Conservation (phyloP, 768 basidiomycete species). For the Suillus cothurnatus region DNA sequence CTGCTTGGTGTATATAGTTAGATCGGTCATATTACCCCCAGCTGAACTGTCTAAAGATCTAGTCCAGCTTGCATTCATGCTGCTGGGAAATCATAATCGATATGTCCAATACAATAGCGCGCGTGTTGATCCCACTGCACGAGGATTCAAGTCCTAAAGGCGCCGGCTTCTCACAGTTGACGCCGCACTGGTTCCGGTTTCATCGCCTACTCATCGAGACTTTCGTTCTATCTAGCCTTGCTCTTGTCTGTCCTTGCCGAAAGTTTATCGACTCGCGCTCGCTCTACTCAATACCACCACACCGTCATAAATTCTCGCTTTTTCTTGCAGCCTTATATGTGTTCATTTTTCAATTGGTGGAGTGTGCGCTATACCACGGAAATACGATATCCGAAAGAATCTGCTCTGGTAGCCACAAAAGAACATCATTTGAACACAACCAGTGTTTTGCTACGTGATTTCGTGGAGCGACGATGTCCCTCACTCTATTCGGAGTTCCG, state of each 20-base stretch:
- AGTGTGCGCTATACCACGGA: constrained; percentile 16
- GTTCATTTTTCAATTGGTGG: constrained; percentile 18
- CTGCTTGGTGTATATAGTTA: neutral
- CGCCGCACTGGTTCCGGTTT: constrained; percentile 7
- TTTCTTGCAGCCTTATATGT: constrained; percentile 18
- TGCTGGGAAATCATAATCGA: neutral
- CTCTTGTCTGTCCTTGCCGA: neutral
- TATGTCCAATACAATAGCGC: neutral
- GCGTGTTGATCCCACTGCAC: neutral
- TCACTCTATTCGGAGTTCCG: constrained; percentile 29
- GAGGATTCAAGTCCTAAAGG: neutral
- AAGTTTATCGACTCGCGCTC: neutral
- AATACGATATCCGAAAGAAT: constrained; percentile 23
- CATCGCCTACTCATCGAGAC: neutral
- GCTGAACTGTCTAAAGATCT: neutral
- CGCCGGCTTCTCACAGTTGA: constrained; percentile 4
- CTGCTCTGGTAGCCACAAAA: constrained; percentile 23
- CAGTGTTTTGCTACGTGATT: constrained; percentile 27
- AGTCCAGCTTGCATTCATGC: neutral
- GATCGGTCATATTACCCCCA: neutral
- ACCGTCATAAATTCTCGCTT: neutral
- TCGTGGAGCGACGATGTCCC: constrained; percentile 34
- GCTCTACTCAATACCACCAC: neutral
- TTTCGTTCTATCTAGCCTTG: neutral
- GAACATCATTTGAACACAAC: constrained; percentile 14